Evolutionary conservation across 495 filamentous ascomycete genomes (phyloP).

Genomic region (Tetracladium marchalianum): DNA sequence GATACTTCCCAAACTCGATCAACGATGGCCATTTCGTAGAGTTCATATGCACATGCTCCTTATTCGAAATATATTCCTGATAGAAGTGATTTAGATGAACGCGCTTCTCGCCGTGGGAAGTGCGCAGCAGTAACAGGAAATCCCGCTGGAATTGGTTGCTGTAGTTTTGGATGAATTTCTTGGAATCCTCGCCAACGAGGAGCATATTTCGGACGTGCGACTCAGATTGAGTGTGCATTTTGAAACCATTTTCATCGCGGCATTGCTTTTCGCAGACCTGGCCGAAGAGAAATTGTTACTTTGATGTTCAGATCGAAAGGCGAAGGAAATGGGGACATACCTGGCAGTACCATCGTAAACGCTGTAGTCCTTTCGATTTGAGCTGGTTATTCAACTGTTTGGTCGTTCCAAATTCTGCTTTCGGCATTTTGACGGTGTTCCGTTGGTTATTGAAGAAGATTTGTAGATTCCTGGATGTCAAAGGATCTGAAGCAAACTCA

Average conservation of each 20-base stretch:
- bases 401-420: conserved; percentile 79
- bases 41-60: conserved; percentile 90
- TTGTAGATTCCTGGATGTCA: no score
- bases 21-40: conserved; percentile 76
- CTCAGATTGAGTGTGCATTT: conserved; percentile 71
- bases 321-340: conserved; percentile 8
- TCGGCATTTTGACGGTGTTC: conserved; percentile 58
- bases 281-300: conserved; percentile 44
- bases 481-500: no score
- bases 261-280: conserved; percentile 53
- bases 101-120: conserved; percentile 76
- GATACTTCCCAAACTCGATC: conserved; percentile 77
- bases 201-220: conserved; percentile 80
- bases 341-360: conserved; percentile 81
- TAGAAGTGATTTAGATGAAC: conserved; percentile 88
- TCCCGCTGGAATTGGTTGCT: conserved; percentile 66
- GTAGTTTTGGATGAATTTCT: conserved; percentile 69
- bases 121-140: conserved; percentile 66
- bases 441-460: no score
- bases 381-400: conserved; percentile 84
- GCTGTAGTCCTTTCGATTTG: conserved; percentile 79
- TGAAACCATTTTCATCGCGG: conserved; percentile 65
- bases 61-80: conserved; percentile 71
- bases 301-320: neutral
- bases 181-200: conserved; percentile 72